Base-by-base conservation (phyloP, 2,329 filamentous ascomycete species). In the Davidsoniella neocaledoniae region DNA sequence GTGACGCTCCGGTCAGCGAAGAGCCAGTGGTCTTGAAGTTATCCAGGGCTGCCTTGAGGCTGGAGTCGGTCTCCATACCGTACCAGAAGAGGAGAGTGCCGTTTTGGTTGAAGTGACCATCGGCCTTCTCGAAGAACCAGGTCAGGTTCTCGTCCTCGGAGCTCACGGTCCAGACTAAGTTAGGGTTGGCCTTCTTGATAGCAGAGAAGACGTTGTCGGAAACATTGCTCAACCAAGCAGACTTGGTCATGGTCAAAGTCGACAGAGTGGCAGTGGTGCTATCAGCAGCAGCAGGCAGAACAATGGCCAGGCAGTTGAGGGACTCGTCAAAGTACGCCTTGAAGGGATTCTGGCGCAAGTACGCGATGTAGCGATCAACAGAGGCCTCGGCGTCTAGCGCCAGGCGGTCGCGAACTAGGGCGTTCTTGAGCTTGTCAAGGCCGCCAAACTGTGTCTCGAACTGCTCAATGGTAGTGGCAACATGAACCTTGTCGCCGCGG, bases 121-220 rank as follows among this genome's bases (percentile, higher is more conserved):
- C 87, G 8, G 90, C 83, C 73, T 94, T 94, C 66, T 94, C 88
- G 57, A 94, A 93, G 72, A 96, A 95, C 91, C 90, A 96, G 9
- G 86, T 88, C 58, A 96, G 71, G 64, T 96, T 95, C 73, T 96
- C 90, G 59, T 96, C 88, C 57, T 93, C 83, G 60, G 88, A 83
- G 68, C 85, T 90, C 54, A 95, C 90, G n/a, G 87, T 94, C 90
- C 88, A 98, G 55, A 86, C 83, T 56, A 96, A 73, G 67, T 83
- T 86, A 50, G 87, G 80, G 64, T 88, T 83, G 61, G 95, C 90
- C 66, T 94, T 93, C 73, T 90, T 93, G 63, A 96, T 84, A 55
- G 84, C 83, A 55, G 83, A 78, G 64, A 96, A 94, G 52, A 96
- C 84, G 60, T 96, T 95, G 64, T 96, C 91, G 26, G 88, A 85